Conservation (phyloP, 371 early-diverging fungal species). For the Mucor sp. region DNA sequence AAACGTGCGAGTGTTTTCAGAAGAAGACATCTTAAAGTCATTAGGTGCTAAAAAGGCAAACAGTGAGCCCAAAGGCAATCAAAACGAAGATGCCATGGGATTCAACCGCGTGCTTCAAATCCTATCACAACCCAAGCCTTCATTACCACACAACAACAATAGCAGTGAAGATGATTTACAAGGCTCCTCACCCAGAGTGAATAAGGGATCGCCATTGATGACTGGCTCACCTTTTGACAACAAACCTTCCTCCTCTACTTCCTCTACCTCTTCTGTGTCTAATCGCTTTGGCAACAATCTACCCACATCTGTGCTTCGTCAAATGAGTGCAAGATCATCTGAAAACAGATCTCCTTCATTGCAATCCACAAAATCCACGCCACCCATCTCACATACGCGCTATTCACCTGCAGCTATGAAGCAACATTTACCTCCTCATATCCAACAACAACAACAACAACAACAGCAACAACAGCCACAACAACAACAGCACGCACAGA, state of each 20-base stretch:
- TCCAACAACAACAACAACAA: slow-evolving; percentile 8
- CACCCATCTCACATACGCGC: slow-evolving; percentile 2
- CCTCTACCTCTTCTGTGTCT: slow-evolving; percentile 8
- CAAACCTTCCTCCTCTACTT: slow-evolving; percentile 19
- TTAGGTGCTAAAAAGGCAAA: slow-evolving; percentile 40
- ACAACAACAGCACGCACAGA: slow-evolving; percentile 6
- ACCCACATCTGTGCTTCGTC: slow-evolving; percentile 70
- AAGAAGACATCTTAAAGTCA: slow-evolving; percentile 60
- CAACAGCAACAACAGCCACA: slow-evolving; percentile 10
- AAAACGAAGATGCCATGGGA: slow-evolving; percentile 55
- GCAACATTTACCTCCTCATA: slow-evolving; percentile 9
- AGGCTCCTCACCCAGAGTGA: background rate
- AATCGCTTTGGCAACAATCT: slow-evolving; percentile 60
- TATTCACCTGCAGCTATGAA: slow-evolving; percentile 8
- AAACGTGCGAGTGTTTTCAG: slow-evolving; percentile 54
- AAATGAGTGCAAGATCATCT: slow-evolving; percentile 59
- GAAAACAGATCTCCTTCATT: slow-evolving; percentile 43
- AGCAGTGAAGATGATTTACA: background rate
- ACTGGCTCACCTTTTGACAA: slow-evolving; percentile 11
- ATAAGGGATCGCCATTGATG: slow-evolving; percentile 7
- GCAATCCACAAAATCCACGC: slow-evolving; percentile 23
- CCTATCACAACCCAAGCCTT: slow-evolving; percentile 55
- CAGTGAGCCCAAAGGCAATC: slow-evolving; percentile 21
- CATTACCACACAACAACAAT: slow-evolving; percentile 6
- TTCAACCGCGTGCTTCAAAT: slow-evolving; percentile 65